Base-by-base conservation (phyloP, 1,284 basidiomycete genomes). In the Phenoliferia sp. region DNA sequence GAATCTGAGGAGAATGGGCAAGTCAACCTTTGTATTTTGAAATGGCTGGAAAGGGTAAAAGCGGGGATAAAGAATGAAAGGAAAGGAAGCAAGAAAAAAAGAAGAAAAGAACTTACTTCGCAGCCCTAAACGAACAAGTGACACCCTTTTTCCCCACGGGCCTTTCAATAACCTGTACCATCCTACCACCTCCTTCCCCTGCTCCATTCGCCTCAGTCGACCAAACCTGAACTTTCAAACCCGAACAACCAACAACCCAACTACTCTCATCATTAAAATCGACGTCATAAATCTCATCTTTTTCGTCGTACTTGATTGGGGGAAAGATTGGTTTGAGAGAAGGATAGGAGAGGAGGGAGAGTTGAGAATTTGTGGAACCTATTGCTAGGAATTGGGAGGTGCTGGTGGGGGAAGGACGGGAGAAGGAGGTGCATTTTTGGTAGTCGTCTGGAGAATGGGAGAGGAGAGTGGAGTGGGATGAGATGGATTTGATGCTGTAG, bases 381-480 rank as follows among this genome's bases (percentile, higher is more conserved):
- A 62, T 52, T 74, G 54, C 71, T 39, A 68, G 36, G 31, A 69
- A 67, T n/a, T n/a, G n/a, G n/a, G n/a, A n/a, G n/a, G n/a, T n/a
- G n/a, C n/a, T n/a, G 9, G 29, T 64, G 29, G 52, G 35, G 34
- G 52, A 32, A 67, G 39, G 10, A 71, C 79, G 84, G 73, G 88
- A 76, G 66, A 92, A 79, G 2, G 84, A 83, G 1, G 90, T 89
- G 19, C 90, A 87, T 85, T 88, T 90, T 90, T 93, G 76, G 32
- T 35, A 32, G 12, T 48, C 3, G 29, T 10, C 26, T 4, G 29
- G 16, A 50, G 5, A 6, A 3, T 16, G 28, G 9, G 34, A 34
- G 33, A 7, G 33, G n/a, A n/a, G n/a, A n/a, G n/a, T n/a, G n/a
- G n/a, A n/a, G n/a, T n/a, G n/a, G n/a, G n/a, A n/a, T n/a, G n/a